Conservation (phyloP, 2,329 filamentous ascomycete species). For the Clonostachys byssicola region DNA sequence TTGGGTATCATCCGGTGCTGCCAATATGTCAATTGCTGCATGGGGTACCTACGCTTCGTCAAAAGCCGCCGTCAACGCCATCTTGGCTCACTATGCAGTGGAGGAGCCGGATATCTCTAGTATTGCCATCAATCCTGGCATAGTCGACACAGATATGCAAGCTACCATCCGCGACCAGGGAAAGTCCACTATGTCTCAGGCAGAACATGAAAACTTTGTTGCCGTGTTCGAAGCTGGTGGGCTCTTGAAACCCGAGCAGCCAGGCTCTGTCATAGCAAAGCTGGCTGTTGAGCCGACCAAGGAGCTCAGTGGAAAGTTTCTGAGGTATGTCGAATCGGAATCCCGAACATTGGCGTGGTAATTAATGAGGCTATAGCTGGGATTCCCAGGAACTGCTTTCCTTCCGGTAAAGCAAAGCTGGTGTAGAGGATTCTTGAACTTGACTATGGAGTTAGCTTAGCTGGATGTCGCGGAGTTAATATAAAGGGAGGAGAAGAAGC, state of each 20-base stretch:
- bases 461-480: too few relatives aligned
- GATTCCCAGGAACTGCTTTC: too few relatives aligned
- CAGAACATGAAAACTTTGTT: conserved; percentile 64
- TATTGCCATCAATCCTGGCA: conserved; percentile 71
- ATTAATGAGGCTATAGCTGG: too few relatives aligned
- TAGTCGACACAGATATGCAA: conserved; percentile 90
- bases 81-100: conserved; percentile 65
- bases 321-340: conserved; percentile 47
- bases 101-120: conserved; percentile 76
- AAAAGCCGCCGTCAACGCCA: conserved; percentile 82
- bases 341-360: too few relatives aligned
- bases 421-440: too few relatives aligned
- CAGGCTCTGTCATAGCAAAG: conserved; percentile 80
- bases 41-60: conserved; percentile 81
- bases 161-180: conserved; percentile 66
- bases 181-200: conserved; percentile 40
- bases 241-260: conserved; percentile 76
- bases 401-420: too few relatives aligned
- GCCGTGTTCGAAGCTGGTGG: conserved; percentile 65
- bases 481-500: too few relatives aligned
- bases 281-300: conserved; percentile 62
- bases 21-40: conserved; percentile 57
- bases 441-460: too few relatives aligned
- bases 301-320: conserved; percentile 71
- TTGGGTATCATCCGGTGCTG: conserved; percentile 76